Evolutionary conservation across 345 rosid genomes (phyloP), one percentile per base, ranked within the genome.

Genomic region (Eucalyptus globulus): DNA sequence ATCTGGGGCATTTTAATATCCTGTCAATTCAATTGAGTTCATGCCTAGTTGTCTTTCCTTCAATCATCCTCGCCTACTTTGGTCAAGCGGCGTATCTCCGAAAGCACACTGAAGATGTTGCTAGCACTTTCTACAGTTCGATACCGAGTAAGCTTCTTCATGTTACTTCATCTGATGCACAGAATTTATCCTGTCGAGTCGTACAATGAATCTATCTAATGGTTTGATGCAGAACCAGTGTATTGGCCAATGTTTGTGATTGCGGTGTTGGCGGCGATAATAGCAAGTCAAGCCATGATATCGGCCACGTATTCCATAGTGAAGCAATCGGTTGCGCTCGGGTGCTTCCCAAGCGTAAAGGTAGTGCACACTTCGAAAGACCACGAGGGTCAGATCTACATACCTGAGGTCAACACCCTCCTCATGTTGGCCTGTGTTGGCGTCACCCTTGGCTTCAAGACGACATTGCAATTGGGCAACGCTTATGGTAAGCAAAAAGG

Each of bases 21-120:
- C 90, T 88, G 8, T 88, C 94, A 5, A 89, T 93, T 49, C 94
- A 88, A 43, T 21, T 93, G 17, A 92, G 94, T 86, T 40, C 90
- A 1, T 91, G 93, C 49, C 2, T 13, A 15, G 58, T 93, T 6
- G 89, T 93, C 13, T 40, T 91, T 45, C 93, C 94, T 16, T 88
- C 93, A 3, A 72, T 93, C 14, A 14, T 92, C 34, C 87, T 91
- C 11, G 89, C 90, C 7, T 93, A 93, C 49, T 49, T 91, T 56
- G 94, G 94, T 19, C 93, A 92, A 81, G 87, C 89, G 13, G 87
- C 93, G 5, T 93, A 91, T 69, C 91, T 93, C n/a, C 69, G 87
- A 6, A 58, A 88, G 34, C 85, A 90, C 58, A 37, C 76, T 9
- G 80, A 27, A 9, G 51, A 76, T 1, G 80, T 67, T 67, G 40